phyloP scores from a whole-genome alignment of 176 grass and related monocot genomes.

The Pontederia crassipes region DNA sequence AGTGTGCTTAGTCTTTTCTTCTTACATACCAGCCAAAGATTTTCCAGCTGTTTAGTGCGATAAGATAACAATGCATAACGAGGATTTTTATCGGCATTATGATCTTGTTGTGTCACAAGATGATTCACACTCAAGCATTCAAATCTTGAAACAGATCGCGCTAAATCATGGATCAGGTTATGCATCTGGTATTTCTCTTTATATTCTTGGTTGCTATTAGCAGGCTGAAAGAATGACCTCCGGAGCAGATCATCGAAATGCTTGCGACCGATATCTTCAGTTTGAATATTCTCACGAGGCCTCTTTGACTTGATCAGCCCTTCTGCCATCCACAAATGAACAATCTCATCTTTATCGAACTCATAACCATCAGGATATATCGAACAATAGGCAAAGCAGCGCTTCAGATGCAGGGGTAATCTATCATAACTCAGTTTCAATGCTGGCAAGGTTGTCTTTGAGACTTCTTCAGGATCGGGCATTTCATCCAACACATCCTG shows the following conservation, averaged over 20 bases:
- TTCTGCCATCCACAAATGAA: slow-evolving; percentile 29
- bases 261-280: slow-evolving; percentile 20
- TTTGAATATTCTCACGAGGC: neutral
- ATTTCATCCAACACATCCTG: no score
- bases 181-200: slow-evolving; percentile 17
- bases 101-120: neutral
- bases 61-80: slow-evolving; percentile 16
- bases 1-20: slow-evolving; percentile 14
- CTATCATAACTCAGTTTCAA: slow-evolving; percentile 28
- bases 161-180: slow-evolving; percentile 29
- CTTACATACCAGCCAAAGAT: slow-evolving; percentile 4
- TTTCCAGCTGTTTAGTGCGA: neutral
- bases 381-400: slow-evolving; percentile 27
- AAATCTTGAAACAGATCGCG: slow-evolving; percentile 15
- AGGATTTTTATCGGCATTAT: neutral
- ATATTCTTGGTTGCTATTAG: neutral
- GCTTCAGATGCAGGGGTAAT: slow-evolving; percentile 25
- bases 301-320: slow-evolving; percentile 5
- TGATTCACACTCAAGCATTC: slow-evolving; percentile 22
- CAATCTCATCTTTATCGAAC: slow-evolving; percentile 28
- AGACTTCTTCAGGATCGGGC: no score
- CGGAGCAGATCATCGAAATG: slow-evolving; percentile 18
- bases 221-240: slow-evolving; percentile 26
- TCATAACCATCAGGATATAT: slow-evolving; percentile 27
- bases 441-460: slow-evolving; percentile 1